Evolutionary conservation across 108 stramenopile species (phyloP).

Genomic region (Cyclotella sp.): DNA sequence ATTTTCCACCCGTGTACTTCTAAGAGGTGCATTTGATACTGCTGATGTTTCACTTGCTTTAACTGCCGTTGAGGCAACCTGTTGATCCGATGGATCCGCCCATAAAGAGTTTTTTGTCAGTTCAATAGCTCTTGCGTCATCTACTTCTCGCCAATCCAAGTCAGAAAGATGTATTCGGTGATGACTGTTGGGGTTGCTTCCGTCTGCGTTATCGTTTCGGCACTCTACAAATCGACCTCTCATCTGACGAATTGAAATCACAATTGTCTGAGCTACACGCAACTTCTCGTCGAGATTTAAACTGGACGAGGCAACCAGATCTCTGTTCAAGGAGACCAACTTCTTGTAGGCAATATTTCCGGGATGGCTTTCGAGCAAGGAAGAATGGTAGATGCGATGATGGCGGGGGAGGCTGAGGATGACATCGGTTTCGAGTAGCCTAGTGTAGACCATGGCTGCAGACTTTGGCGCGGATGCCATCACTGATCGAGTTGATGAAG

Average conservation of each 20-base stretch:
- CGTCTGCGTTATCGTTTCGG: background rate
- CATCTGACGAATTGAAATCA: background rate
- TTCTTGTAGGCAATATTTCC: conserved; percentile 10
- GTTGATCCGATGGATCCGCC: background rate
- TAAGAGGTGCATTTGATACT: no score
- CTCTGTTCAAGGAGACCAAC: background rate
- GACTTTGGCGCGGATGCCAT: background rate
- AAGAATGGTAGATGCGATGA: background rate
- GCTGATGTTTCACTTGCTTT: no score
- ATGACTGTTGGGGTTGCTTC: no score
- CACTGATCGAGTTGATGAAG: background rate
- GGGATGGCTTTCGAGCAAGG: background rate
- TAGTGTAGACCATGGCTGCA: background rate
- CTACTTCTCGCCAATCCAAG: background rate
- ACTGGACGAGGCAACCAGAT: background rate
- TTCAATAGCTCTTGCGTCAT: background rate
- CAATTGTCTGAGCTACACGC: background rate
- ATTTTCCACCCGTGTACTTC: no score
- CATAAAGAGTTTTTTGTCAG: background rate
- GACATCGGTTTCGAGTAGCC: background rate
- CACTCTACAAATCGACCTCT: conserved; percentile 4
- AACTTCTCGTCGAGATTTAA: background rate
- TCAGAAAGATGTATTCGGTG: background rate
- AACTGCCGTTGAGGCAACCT: no score
- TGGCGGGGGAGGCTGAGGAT: background rate